Conservation (phyloP, 1,284 basidiomycete species). For the Marasmius tenuissimus region DNA sequence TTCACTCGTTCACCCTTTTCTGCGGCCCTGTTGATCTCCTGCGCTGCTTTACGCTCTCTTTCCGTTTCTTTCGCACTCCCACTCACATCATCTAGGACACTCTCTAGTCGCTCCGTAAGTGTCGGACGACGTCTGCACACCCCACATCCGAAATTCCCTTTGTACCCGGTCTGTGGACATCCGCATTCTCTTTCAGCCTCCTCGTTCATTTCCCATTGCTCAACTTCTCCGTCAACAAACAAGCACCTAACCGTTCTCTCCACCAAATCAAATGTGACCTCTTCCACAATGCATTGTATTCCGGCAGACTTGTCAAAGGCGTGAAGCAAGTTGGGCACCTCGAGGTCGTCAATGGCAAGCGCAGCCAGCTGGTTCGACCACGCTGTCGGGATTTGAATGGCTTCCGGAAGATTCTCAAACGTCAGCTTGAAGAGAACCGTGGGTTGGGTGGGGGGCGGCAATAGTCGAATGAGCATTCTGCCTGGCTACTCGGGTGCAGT, state of each 20-base stretch:
- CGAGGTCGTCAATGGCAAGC: conserved; percentile 55
- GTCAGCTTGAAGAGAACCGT: conserved; percentile 73
- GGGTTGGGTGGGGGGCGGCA: conserved; percentile 50
- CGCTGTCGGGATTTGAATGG: conserved; percentile 46
- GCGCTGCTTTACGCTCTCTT: conserved; percentile 35
- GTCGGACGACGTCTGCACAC: not conserved
- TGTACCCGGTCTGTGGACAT: not conserved
- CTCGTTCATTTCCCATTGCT: conserved; percentile 47
- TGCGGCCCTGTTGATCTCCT: conserved; percentile 16
- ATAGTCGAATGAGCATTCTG: conserved; percentile 69
- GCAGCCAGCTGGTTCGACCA: conserved; percentile 59
- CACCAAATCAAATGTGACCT: conserved; percentile 61
- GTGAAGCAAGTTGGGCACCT: conserved; percentile 55
- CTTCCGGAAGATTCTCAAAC: conserved; percentile 53
- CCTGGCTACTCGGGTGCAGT: no score
- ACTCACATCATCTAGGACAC: conserved; percentile 55
- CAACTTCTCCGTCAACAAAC: conserved; percentile 55
- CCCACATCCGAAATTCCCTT: not conserved
- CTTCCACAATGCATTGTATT: conserved; percentile 51
- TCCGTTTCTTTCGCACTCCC: conserved; percentile 38
- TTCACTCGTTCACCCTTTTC: conserved; percentile 19
- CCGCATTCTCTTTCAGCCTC: not conserved
- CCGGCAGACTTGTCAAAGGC: conserved; percentile 66
- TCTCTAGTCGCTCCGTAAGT: conserved; percentile 31
- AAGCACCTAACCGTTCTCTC: conserved; percentile 44